Conservation (phyloP, 1,284 basidiomycete species). For the Erythrobasidium hasegawianum region DNA sequence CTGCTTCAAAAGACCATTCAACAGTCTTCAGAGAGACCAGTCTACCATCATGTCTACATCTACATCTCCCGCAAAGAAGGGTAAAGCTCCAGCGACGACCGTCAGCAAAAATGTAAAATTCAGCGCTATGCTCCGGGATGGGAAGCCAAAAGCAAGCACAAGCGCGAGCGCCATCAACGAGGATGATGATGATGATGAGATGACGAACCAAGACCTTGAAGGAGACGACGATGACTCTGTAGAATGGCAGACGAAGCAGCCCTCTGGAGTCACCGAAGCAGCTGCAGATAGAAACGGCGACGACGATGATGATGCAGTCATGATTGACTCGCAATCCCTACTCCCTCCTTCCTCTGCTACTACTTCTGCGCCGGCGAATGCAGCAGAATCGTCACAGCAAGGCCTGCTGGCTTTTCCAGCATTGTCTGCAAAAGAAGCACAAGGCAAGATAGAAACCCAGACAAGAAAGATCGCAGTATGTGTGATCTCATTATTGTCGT, state of each 20-base stretch:
- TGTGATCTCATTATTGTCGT: not conserved
- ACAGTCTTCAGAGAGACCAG: no score
- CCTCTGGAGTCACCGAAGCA: not conserved
- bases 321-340: constrained; percentile 42
- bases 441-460: constrained; percentile 34
- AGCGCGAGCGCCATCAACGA: constrained; percentile 18
- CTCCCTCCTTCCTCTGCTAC: constrained; percentile 38
- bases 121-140: not conserved
- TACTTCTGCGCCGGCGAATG: constrained; percentile 16
- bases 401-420: constrained; percentile 29
- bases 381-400: constrained; percentile 4
- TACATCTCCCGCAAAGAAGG: not conserved
- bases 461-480: constrained; percentile 26
- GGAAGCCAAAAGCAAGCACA: constrained; percentile 14
- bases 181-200: constrained; percentile 34
- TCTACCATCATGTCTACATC: not conserved
- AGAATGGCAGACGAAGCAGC: constrained; percentile 17
- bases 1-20: no score
- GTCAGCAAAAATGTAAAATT: constrained; percentile 2
- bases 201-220: constrained; percentile 1
- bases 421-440: constrained; percentile 26
- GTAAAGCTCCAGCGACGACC: not conserved
- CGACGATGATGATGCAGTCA: constrained; percentile 42
- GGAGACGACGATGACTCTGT: constrained; percentile 16
- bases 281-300: constrained; percentile 32